Conservation (phyloP, 2,329 filamentous ascomycete species). For the Cercospora sp. region DNA sequence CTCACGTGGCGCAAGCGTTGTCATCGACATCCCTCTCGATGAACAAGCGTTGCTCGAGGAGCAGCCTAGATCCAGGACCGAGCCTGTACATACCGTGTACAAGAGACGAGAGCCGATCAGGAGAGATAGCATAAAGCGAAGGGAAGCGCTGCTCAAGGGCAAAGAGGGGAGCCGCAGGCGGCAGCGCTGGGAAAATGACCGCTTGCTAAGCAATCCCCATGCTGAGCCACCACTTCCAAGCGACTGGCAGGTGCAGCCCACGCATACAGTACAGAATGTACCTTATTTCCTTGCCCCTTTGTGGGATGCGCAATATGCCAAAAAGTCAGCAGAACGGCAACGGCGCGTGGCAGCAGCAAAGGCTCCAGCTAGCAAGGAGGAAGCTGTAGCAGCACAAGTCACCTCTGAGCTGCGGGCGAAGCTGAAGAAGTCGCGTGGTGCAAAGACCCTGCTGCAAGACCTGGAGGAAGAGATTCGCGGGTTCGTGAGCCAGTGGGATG, state of each 20-base stretch:
- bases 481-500: slow-evolving; percentile 67
- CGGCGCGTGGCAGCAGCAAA: slow-evolving; percentile 47
- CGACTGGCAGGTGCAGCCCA: slow-evolving; percentile 82
- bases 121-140: slow-evolving; percentile 63
- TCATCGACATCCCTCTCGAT: slow-evolving; percentile 76
- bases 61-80: slow-evolving; percentile 24
- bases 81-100: slow-evolving; percentile 41
- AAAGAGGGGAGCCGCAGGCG: slow-evolving; percentile 86
- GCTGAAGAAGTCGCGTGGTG: slow-evolving; percentile 75
- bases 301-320: slow-evolving; percentile 66
- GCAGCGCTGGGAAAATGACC: slow-evolving; percentile 94
- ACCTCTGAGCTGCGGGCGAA: slow-evolving; percentile 77
- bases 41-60: slow-evolving; percentile 44
- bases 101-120: slow-evolving; percentile 57
- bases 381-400: slow-evolving; percentile 55
- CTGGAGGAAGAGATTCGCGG: slow-evolving; percentile 80
- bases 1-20: slow-evolving; percentile 57
- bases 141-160: slow-evolving; percentile 79
- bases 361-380: slow-evolving; percentile 51
- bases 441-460: slow-evolving; percentile 76
- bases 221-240: slow-evolving; percentile 75
- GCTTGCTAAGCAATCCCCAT: slow-evolving; percentile 81
- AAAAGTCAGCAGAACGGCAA: slow-evolving; percentile 36
- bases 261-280: slow-evolving; percentile 72
- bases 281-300: slow-evolving; percentile 87